Percentiles rank a stretch among this genome's conserved stretches.
phyloP scores from a whole-genome alignment of 2,329 filamentous ascomycete genomes.

The Cephalotrichum gorgonifer region DNA sequence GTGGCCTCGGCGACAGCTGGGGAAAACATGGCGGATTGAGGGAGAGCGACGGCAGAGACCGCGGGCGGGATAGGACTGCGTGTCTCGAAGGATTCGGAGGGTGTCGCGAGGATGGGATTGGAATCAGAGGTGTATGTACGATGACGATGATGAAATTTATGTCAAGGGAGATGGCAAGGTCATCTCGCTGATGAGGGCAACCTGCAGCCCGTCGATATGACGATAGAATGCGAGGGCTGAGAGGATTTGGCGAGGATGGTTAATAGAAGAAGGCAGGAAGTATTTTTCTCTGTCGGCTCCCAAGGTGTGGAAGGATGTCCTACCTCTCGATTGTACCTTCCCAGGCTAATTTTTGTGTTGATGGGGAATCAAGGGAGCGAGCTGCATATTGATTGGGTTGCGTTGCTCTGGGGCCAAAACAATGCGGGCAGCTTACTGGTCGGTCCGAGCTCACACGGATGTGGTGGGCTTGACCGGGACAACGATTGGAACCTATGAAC shows the following conservation, averaged over 20 bases:
- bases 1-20: conserved; percentile 36
- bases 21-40: conserved; percentile 44
- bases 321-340: neutral
- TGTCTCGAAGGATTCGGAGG: neutral
- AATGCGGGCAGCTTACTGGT: conserved; percentile 2
- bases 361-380: neutral
- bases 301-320: neutral
- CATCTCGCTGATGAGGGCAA: conserved; percentile 3
- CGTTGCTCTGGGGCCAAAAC: conserved; percentile 5
- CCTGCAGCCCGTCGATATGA: neutral
- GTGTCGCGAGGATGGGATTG: neutral
- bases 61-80: neutral
- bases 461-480: neutral
- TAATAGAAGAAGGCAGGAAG: neutral
- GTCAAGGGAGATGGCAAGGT: neutral
- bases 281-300: neutral
- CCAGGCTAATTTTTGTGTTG: neutral
- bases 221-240: neutral
- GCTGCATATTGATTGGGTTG: conserved; percentile 1
- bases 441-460: neutral
- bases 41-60: neutral
- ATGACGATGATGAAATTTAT: neutral
- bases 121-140: neutral
- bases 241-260: neutral
- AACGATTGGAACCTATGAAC: neutral